These are phyloP conservation scores for Tubosaeta sp. DNA, from an alignment of 768 basidiomycete genomes.

Conservation along the genomic window DNA sequence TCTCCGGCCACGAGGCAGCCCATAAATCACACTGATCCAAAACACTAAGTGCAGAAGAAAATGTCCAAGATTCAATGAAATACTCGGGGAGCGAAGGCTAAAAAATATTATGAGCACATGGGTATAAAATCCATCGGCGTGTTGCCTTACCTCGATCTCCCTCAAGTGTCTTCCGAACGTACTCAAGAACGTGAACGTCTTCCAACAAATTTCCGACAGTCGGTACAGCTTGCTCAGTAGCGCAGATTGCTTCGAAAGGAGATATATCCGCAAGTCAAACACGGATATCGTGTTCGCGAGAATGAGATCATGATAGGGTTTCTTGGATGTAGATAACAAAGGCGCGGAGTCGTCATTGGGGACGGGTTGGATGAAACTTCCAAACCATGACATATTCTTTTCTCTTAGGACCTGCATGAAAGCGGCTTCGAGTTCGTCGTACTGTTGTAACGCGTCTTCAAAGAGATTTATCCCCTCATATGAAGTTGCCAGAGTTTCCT, in stretches of 20 bases:
- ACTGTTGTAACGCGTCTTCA: constrained; percentile 86
- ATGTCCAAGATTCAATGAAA: constrained; percentile 93
- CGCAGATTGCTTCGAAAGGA: constrained; percentile 81
- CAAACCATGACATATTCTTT: constrained; percentile 90
- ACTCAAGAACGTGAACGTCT: constrained; percentile 70
- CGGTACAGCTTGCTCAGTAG: constrained; percentile 68
- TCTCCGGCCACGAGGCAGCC: constrained; percentile 42
- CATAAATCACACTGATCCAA: constrained; percentile 77
- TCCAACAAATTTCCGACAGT: constrained; percentile 65
- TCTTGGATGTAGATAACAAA: constrained; percentile 72
- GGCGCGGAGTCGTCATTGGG: constrained; percentile 76
- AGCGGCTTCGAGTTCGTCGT: constrained; percentile 85
- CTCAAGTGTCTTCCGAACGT: constrained; percentile 72
- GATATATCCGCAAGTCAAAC: constrained; percentile 90
- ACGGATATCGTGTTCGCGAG: constrained; percentile 86
- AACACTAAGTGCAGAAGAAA: constrained; percentile 81
- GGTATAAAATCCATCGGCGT: constrained; percentile 1
- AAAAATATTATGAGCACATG: constrained; percentile 17
- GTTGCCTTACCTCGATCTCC: constrained; percentile 60
- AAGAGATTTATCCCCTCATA: constrained; percentile 86
- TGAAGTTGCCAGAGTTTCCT: constrained; percentile 93
- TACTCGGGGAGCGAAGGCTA: constrained; percentile 54
- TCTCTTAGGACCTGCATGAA: constrained; percentile 75
- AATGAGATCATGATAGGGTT: constrained; percentile 87
- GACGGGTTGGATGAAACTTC: constrained; percentile 67